These are phyloP conservation scores for Porcisia deanei DNA, from an alignment of 208 protist species.

Conservation along the genomic window DNA sequence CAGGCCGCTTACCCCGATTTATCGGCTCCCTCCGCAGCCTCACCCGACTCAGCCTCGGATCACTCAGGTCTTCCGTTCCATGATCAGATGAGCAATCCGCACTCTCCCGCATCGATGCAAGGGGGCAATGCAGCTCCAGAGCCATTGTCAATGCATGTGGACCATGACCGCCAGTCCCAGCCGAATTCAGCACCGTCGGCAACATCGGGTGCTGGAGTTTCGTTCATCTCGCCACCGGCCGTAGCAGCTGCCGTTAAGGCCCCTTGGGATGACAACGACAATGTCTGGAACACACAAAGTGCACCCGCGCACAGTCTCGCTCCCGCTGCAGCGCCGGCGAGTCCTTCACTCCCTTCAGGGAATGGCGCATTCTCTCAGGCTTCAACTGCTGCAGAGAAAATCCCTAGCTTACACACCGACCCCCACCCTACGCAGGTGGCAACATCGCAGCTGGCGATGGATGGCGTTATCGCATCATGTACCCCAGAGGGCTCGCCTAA, in stretches of 20 bases:
- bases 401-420: conserved; percentile 12
- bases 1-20: conserved; percentile 7
- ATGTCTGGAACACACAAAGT: conserved; percentile 13
- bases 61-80: conserved; percentile 11
- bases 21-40: conserved; percentile 15
- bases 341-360: background rate
- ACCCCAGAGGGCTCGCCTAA: conserved; percentile 13
- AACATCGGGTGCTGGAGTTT: background rate
- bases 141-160: background rate
- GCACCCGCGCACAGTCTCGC: conserved; percentile 2
- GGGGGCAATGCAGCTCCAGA: conserved; percentile 1
- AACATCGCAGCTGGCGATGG: background rate
- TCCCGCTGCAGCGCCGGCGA: background rate
- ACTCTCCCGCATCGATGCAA: background rate
- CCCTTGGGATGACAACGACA: conserved; percentile 35
- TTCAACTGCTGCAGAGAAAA: background rate
- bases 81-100: background rate
- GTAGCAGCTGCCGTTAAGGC: conserved; percentile 15
- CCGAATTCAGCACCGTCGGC: conserved; percentile 4
- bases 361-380: background rate
- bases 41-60: conserved; percentile 17
- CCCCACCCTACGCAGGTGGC: conserved; percentile 16
- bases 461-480: conserved; percentile 28
- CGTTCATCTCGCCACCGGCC: background rate
- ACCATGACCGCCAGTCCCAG: background rate